These are phyloP conservation scores for Claviceps citrina DNA, from an alignment of 2,329 filamentous ascomycete genomes.

Conservation along the genomic window DNA sequence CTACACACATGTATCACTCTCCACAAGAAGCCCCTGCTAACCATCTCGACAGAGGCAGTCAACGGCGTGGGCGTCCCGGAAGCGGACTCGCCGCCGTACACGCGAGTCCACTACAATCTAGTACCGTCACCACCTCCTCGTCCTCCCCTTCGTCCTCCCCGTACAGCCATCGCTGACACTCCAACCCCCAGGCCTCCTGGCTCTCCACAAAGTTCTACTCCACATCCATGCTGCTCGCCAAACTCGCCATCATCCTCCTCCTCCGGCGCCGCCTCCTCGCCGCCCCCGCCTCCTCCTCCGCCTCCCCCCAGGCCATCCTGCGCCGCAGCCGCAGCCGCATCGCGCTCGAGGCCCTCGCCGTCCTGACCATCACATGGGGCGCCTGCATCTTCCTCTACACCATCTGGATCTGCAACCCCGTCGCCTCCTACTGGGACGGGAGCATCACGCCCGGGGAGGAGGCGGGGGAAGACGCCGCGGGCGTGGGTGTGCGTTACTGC, in stretches of 20 bases:
- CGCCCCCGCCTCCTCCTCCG: slow-evolving; percentile 5
- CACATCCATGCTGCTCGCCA: slow-evolving; percentile 5
- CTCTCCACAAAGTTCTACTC: slow-evolving; percentile 8
- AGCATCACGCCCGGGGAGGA: no score
- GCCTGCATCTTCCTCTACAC: slow-evolving; percentile 5
- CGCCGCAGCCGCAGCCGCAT: background rate
- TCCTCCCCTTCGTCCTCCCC: background rate
- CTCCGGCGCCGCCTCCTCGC: slow-evolving; percentile 6
- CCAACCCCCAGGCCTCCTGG: slow-evolving; percentile 6
- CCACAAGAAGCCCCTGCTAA: no score
- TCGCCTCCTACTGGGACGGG: slow-evolving; percentile 8
- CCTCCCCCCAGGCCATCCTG: slow-evolving; percentile 4
- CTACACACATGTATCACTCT: no score
- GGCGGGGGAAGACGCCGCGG: no score
- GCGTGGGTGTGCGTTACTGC: slow-evolving; percentile 4
- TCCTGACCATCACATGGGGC: slow-evolving; percentile 5
- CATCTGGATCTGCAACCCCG: slow-evolving; percentile 5
- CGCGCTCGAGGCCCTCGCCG: slow-evolving; percentile 4
- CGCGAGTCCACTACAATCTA: no score
- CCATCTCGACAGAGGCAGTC: no score
- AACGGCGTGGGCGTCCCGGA: no score
- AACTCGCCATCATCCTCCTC: slow-evolving; percentile 8
- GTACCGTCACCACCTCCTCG: no score
- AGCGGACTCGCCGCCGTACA: no score
- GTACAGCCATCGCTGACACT: background rate